phyloP scores from a whole-genome alignment of 352 stramenopile genomes.

The Phytopythium kandeliae region DNA sequence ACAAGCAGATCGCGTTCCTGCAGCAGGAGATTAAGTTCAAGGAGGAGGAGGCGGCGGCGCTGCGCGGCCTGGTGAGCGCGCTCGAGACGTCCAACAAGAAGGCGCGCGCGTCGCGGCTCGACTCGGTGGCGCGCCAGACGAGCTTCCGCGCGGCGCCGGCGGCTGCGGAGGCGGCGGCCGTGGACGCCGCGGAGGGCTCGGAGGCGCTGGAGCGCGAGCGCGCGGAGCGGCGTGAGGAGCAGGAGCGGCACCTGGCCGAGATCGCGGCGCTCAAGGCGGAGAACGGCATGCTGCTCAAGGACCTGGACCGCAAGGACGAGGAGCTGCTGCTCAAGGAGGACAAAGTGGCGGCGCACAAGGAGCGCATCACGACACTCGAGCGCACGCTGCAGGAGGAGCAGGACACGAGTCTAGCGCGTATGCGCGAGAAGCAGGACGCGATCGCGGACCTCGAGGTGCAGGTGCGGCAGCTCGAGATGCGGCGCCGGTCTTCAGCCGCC shows the following conservation, averaged over 20 bases:
- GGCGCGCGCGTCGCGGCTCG: slow-evolving; percentile 54
- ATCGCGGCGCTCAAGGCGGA: slow-evolving; percentile 61
- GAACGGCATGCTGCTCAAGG: slow-evolving; percentile 68
- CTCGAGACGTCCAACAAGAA: slow-evolving; percentile 82
- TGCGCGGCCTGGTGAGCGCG: slow-evolving; percentile 64
- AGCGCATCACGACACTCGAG: slow-evolving; percentile 54
- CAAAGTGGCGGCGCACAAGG: slow-evolving; percentile 55
- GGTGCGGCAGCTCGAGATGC: slow-evolving; percentile 55
- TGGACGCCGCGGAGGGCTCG: slow-evolving; percentile 25
- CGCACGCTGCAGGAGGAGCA: slow-evolving; percentile 54
- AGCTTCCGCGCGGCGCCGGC: slow-evolving; percentile 12
- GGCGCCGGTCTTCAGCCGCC: slow-evolving; percentile 44
- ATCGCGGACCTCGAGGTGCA: slow-evolving; percentile 58
- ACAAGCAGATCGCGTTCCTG: slow-evolving; percentile 80
- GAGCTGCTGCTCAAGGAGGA: slow-evolving; percentile 63
- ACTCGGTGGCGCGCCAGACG: slow-evolving; percentile 34
- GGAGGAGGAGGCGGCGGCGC: slow-evolving; percentile 69
- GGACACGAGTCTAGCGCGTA: slow-evolving; percentile 47
- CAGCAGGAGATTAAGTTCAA: slow-evolving; percentile 86
- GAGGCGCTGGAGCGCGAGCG: slow-evolving; percentile 38
- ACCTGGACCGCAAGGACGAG: slow-evolving; percentile 64
- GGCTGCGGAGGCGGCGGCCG: slow-evolving; percentile 7
- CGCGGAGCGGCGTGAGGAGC: slow-evolving; percentile 28
- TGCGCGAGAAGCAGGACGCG: slow-evolving; percentile 70
- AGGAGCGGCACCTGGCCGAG: slow-evolving; percentile 39